Conservation (phyloP, 2,329 filamentous ascomycete species). For the Ophiostoma australiae region DNA sequence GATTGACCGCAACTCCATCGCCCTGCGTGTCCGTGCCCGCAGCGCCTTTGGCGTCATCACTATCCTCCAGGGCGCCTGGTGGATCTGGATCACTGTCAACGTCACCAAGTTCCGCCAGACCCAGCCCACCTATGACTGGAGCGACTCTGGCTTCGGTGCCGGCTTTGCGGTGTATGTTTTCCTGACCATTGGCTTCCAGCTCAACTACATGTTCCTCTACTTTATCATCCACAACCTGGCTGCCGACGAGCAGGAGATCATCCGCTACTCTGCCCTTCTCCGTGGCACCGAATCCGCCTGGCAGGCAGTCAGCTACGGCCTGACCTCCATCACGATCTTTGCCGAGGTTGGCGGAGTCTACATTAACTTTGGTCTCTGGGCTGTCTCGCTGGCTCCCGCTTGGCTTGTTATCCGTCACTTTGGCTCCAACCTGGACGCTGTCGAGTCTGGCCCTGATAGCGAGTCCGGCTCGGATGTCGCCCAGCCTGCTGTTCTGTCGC, state of each 20-base stretch:
- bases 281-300: conserved; percentile 67
- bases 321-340: conserved; percentile 58
- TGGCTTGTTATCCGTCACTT: conserved; percentile 61
- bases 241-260: conserved; percentile 55
- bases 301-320: conserved; percentile 67
- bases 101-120: conserved; percentile 56
- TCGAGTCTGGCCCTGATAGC: not conserved
- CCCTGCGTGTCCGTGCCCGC: conserved; percentile 51
- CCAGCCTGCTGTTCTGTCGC: not conserved
- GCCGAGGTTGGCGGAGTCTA: conserved; percentile 63
- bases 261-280: conserved; percentile 63
- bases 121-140: conserved; percentile 62
- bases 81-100: conserved; percentile 65
- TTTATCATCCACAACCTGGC: conserved; percentile 66
- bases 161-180: conserved; percentile 65
- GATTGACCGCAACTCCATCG: conserved; percentile 53
- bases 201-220: conserved; percentile 71
- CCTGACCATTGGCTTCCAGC: conserved; percentile 61
- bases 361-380: conserved; percentile 67
- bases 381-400: conserved; percentile 55
- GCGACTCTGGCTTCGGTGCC: conserved; percentile 56
- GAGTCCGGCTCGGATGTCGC: conserved; percentile 1
- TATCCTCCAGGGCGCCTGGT: conserved; percentile 62
- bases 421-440: conserved; percentile 33
- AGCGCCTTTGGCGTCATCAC: conserved; percentile 51